These are phyloP conservation scores for Fusarium vanettenii DNA, from an alignment of 2,329 filamentous ascomycete species.

Conservation along the genomic window DNA sequence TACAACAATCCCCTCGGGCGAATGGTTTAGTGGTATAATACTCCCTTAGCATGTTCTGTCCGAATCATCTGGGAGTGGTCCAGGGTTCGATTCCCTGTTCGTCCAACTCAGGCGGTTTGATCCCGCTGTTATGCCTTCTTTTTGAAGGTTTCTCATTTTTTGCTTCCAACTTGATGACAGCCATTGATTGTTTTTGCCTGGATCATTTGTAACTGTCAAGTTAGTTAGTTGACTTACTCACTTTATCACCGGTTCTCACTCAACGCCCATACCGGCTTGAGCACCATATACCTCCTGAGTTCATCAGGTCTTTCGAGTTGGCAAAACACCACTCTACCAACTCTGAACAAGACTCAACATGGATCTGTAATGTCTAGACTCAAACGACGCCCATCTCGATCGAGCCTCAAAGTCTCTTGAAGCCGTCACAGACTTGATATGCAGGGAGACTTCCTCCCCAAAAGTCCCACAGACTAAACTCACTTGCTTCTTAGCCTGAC, in stretches of 20 bases:
- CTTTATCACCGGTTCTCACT: background rate
- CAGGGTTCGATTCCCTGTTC: constrained; percentile 51
- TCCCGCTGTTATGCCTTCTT: constrained; percentile 27
- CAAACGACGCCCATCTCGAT: constrained; percentile 11
- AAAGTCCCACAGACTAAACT: background rate
- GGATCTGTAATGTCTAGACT: background rate
- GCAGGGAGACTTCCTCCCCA: constrained; percentile 21
- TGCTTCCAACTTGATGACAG: background rate
- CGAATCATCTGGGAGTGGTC: constrained; percentile 46
- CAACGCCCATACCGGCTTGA: background rate
- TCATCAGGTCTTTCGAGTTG: background rate
- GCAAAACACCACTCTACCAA: background rate
- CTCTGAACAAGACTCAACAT: background rate
- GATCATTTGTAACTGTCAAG: background rate
- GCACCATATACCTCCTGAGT: background rate
- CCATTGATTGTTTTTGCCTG: background rate
- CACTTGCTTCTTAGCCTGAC: background rate
- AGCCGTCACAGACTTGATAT: constrained; percentile 7
- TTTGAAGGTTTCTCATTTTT: constrained; percentile 5
- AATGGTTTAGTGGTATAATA: constrained; percentile 51
- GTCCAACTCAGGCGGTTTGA: constrained; percentile 43
- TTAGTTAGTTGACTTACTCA: background rate
- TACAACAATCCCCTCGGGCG: constrained; percentile 35
- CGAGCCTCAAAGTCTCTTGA: background rate
- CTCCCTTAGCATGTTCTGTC: constrained; percentile 47